A percentile compares a stretch with the other conserved stretches of the same genome.
phyloP scores from a whole-genome alignment of 805 yeast genomes.

The Schwanniomyces polymorphus region DNA sequence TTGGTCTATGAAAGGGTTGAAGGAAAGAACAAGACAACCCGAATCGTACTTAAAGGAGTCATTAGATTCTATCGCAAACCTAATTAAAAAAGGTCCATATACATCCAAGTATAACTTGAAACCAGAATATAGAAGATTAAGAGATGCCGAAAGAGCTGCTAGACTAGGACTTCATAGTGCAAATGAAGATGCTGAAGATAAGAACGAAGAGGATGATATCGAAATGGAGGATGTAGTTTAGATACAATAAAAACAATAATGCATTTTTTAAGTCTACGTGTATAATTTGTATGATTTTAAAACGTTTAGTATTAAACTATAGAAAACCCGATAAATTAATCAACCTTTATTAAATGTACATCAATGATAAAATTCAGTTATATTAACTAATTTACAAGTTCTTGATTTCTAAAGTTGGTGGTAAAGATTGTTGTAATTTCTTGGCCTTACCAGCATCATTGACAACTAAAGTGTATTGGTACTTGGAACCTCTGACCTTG shows the following conservation, averaged over 20 bases:
- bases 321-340: slow-evolving; percentile 8
- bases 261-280: not conserved
- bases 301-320: slow-evolving; percentile 7
- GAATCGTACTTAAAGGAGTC: slow-evolving; percentile 90
- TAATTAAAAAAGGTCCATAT: slow-evolving; percentile 94
- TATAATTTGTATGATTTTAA: not conserved
- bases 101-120: slow-evolving; percentile 87
- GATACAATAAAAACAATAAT: not conserved
- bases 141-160: slow-evolving; percentile 75
- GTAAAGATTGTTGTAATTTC: slow-evolving; percentile 96
- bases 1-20: slow-evolving; percentile 93
- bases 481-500: slow-evolving; percentile 96
- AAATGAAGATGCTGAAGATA: slow-evolving; percentile 38
- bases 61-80: slow-evolving; percentile 81
- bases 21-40: slow-evolving; percentile 94
- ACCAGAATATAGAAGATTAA: slow-evolving; percentile 81
- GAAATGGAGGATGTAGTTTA: slow-evolving; percentile 76
- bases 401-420: slow-evolving; percentile 83
- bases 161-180: slow-evolving; percentile 54
- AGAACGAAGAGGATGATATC: slow-evolving; percentile 58
- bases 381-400: slow-evolving; percentile 33
- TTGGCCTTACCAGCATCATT: slow-evolving; percentile 95
- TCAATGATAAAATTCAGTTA: slow-evolving; percentile 3
- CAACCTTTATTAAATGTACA: slow-evolving; percentile 11
- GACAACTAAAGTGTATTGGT: slow-evolving; percentile 93